These are phyloP conservation scores for Prunella vulgaris DNA, from an alignment of 257 asterid species.

Conservation along the genomic window DNA sequence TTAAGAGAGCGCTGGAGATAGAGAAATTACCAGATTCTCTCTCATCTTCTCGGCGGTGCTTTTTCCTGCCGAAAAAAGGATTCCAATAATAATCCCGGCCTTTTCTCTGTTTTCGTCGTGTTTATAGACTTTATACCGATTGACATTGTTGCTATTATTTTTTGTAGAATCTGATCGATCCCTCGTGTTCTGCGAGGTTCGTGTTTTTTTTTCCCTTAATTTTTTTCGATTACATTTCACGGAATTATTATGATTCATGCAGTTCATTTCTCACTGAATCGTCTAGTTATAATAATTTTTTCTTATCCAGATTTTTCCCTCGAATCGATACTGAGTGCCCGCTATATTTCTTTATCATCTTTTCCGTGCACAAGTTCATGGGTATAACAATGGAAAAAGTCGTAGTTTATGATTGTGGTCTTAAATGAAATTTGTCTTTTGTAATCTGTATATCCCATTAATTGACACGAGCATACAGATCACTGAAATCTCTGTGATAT, in stretches of 20 bases:
- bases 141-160: not conserved
- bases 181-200: constrained; percentile 17
- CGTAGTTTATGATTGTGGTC: not conserved
- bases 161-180: not conserved
- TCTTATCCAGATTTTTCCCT: not conserved
- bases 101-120: not conserved
- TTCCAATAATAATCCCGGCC: not conserved
- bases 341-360: not conserved
- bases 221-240: not conserved
- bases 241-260: not conserved
- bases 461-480: not conserved
- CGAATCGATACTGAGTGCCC: not conserved
- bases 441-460: not conserved
- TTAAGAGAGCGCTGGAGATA: not conserved
- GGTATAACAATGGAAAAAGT: not conserved
- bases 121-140: not conserved
- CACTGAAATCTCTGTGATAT: not conserved
- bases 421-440: not conserved
- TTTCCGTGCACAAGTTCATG: not conserved
- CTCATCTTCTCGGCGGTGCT: constrained; percentile 26
- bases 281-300: not conserved
- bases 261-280: not conserved
- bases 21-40: not conserved
- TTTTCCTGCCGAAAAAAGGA: constrained; percentile 25
- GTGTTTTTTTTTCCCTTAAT: not conserved